These are phyloP conservation scores for Fusarium algeriense DNA, from an alignment of 2,329 filamentous ascomycete genomes.

Conservation along the genomic window DNA sequence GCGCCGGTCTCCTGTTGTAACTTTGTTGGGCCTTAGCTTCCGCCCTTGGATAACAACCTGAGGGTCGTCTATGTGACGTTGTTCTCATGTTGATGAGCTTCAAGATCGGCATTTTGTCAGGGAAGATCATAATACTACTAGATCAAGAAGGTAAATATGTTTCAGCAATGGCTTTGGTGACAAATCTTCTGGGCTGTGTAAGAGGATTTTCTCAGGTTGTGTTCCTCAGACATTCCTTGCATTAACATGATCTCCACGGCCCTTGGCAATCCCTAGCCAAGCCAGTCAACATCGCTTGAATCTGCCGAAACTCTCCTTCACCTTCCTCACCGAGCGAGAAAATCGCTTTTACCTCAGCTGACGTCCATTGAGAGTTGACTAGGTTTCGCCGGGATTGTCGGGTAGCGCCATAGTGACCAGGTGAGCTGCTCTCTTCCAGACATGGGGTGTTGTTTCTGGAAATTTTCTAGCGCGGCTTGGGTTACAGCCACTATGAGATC, in stretches of 20 bases:
- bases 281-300: slow-evolving; percentile 13
- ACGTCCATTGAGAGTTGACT: slow-evolving; percentile 25
- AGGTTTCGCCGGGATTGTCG: slow-evolving; percentile 22
- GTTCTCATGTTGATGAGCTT: background rate
- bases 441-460: slow-evolving; percentile 42
- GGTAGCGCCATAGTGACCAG: slow-evolving; percentile 12
- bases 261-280: slow-evolving; percentile 15
- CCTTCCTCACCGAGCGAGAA: slow-evolving; percentile 12
- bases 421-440: background rate
- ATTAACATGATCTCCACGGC: slow-evolving; percentile 14
- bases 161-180: background rate
- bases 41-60: slow-evolving; percentile 37
- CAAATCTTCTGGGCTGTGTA: background rate
- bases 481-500: slow-evolving; percentile 29
- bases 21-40: slow-evolving; percentile 33
- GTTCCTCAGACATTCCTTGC: background rate
- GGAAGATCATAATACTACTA: background rate
- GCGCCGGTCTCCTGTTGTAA: slow-evolving; percentile 24
- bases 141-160: slow-evolving; percentile 1
- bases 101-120: background rate
- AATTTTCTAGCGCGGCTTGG: slow-evolving; percentile 46
- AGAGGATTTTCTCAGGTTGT: background rate
- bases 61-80: slow-evolving; percentile 15
- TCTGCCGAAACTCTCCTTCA: slow-evolving; percentile 20
- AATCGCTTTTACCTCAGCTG: slow-evolving; percentile 44